Base-by-base conservation (phyloP, 2,329 filamentous ascomycete species). In the Hortaea werneckii region DNA sequence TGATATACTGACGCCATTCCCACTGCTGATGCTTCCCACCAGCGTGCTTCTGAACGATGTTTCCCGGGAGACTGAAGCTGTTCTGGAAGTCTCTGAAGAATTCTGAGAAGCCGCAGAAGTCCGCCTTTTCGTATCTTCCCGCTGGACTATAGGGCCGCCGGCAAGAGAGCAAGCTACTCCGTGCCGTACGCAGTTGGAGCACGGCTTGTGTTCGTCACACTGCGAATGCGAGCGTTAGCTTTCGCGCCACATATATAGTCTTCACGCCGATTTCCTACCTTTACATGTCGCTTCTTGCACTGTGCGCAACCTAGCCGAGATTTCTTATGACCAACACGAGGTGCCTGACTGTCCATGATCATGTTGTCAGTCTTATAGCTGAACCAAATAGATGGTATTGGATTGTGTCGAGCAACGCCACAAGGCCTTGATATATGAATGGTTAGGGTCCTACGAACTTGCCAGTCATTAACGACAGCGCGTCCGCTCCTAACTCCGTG, bases 211-310 rank as follows among this genome's bases (percentile, higher is more conserved):
- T 49, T 62, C 60, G 41, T 62, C 53, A 41, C 60, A 62, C 57
- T 60, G 44, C 41, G 44, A 41, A 39, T 20, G 37, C 37, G 45
- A 34, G 27, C 40, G 44, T 40, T 47, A 39, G 37, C 37, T 13
- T n/a, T 39, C 10, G 10, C 13, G 11, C 37, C 13, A 5, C 20
- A 20, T 20, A 4, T 20, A 20, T 20, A 20, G 20, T 20, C 20
- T 20, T 2, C 20, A 20, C 20, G 20, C 20, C 20, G 20, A 4
- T 20, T 20, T 29, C 54, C 27, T 50, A 58, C 58, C 53, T 61
- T 62, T 12, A 62, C 59, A 49, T 60, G 58, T 40, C 60, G 41
- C 40, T 53, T 50, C 43, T 62, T 62, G 44, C 60, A 62, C 42
- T 62, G 60, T 26, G 57, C 56, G 42, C 60, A 62, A 10, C 48